phyloP scores from a whole-genome alignment of 2,329 filamentous ascomycete species.

The Epichloe sp. region DNA sequence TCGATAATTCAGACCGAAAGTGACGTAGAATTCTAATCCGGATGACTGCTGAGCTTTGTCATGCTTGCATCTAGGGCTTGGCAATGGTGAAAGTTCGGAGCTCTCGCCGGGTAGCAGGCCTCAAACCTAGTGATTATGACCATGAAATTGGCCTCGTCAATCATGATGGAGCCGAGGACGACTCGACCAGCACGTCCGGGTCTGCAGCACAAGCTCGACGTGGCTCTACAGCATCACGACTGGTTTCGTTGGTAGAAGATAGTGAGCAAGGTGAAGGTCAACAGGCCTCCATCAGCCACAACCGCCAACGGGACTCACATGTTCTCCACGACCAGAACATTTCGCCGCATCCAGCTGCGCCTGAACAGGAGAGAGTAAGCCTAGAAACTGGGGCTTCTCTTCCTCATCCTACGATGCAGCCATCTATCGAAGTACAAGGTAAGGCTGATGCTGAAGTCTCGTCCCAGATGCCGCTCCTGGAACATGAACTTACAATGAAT shows the following conservation, averaged over 20 bases:
- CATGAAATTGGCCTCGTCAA: constrained; percentile 61
- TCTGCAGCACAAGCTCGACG: neutral
- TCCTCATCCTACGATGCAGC: constrained; percentile 12
- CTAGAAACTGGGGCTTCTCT: constrained; percentile 1
- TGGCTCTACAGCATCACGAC: constrained; percentile 7
- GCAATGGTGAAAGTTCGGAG: constrained; percentile 26
- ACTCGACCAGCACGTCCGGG: constrained; percentile 12
- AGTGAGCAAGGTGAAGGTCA: neutral
- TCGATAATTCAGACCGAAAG: neutral
- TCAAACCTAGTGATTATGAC: constrained; percentile 51
- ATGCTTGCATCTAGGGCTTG: constrained; percentile 11
- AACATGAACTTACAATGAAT: neutral
- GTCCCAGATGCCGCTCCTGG: neutral
- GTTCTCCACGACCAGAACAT: neutral
- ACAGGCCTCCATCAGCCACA: neutral
- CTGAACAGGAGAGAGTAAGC: constrained; percentile 1
- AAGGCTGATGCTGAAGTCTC: neutral
- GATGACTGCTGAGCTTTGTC: constrained; percentile 2
- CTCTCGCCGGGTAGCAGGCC: constrained; percentile 40
- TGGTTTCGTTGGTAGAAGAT: constrained; percentile 6
- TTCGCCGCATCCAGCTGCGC: neutral
- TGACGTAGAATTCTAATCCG: neutral
- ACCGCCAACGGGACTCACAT: neutral
- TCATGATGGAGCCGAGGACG: constrained; percentile 19
- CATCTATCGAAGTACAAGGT: constrained; percentile 23